Conservation (phyloP, 2,329 filamentous ascomycete species). For the Microcera coccophila region DNA sequence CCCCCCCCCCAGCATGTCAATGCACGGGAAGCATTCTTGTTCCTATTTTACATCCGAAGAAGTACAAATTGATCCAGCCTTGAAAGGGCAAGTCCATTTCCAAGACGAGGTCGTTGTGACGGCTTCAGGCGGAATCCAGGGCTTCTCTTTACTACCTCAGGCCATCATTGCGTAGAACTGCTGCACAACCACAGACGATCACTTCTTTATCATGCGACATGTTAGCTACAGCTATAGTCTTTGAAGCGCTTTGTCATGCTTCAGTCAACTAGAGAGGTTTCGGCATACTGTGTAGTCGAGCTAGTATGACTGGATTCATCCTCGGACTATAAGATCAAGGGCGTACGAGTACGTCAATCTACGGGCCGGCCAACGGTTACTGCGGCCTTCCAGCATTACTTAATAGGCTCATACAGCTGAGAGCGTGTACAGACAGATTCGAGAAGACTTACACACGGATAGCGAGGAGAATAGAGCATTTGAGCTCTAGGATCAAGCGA, state of each 20-base stretch:
- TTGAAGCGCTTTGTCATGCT: slow-evolving; percentile 13
- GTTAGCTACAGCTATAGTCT: background rate
- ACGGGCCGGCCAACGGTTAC: slow-evolving; percentile 54
- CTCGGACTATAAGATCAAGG: slow-evolving; percentile 79
- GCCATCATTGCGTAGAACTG: no score
- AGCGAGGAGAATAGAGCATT: slow-evolving; percentile 12
- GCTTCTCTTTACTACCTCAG: background rate
- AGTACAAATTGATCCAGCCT: no score
- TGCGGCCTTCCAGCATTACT: slow-evolving; percentile 44
- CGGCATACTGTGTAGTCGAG: slow-evolving; percentile 22
- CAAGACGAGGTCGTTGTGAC: background rate
- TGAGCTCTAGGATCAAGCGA: slow-evolving; percentile 7
- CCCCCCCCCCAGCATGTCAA: no score
- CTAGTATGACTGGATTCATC: slow-evolving; percentile 56
- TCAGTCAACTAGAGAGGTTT: slow-evolving; percentile 16
- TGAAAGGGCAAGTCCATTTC: background rate
- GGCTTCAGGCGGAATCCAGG: background rate
- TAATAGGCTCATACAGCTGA: slow-evolving; percentile 19
- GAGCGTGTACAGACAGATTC: slow-evolving; percentile 7
- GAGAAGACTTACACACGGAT: slow-evolving; percentile 5
- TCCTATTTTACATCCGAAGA: no score
- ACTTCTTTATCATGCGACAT: background rate
- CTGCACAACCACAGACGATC: background rate
- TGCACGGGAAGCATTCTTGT: slow-evolving; percentile 3
- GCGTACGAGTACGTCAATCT: slow-evolving; percentile 63